Evolutionary conservation across 2,329 filamentous ascomycete species (phyloP).

Genomic region (Colletotrichum sidae): DNA sequence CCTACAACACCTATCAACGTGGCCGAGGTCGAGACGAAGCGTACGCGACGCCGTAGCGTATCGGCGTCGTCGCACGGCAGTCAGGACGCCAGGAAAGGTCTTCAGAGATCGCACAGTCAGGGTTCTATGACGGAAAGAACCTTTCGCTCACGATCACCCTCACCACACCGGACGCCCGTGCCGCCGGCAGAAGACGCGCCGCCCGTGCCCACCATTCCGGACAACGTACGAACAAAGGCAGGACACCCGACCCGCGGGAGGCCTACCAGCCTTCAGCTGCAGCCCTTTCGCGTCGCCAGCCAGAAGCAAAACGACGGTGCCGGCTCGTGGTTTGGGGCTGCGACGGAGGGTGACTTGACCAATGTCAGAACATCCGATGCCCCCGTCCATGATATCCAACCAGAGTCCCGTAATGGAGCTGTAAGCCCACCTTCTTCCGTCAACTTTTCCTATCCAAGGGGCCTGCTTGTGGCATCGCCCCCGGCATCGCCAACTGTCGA

Average conservation of each 20-base stretch:
- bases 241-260: conserved; percentile 46
- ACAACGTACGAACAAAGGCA: conserved; percentile 50
- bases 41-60: conserved; percentile 77
- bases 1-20: conserved; percentile 84
- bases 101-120: conserved; percentile 76
- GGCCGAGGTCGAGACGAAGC: conserved; percentile 87
- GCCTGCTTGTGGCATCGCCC: conserved; percentile 54
- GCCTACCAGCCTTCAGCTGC: conserved; percentile 57
- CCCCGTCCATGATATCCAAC: conserved; percentile 50
- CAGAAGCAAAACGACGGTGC: conserved; percentile 59
- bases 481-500: conserved; percentile 45
- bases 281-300: conserved; percentile 65
- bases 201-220: conserved; percentile 81
- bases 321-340: conserved; percentile 62
- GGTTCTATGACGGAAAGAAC: conserved; percentile 90
- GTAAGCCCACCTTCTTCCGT: conserved; percentile 62
- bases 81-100: conserved; percentile 55
- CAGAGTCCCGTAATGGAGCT: conserved; percentile 54
- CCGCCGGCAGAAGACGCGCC: conserved; percentile 64
- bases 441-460: conserved; percentile 70
- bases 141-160: conserved; percentile 78
- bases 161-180: conserved; percentile 55
- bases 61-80: conserved; percentile 77
- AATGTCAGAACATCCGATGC: conserved; percentile 60
- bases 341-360: conserved; percentile 54